Evolutionary conservation across 352 stramenopile genomes (phyloP).

Genomic region (Albugo candida): DNA sequence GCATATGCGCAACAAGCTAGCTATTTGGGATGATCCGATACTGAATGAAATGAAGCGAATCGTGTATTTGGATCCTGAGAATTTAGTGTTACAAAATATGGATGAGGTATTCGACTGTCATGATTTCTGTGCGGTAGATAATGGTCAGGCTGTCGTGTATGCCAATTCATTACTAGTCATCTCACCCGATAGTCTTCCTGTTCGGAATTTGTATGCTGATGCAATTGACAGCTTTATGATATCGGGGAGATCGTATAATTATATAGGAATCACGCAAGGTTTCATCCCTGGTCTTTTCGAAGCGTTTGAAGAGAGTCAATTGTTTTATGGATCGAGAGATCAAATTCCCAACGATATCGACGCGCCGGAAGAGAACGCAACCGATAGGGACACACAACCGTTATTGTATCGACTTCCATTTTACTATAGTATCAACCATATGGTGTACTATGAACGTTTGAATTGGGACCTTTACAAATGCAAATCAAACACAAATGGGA

Average conservation of each 20-base stretch:
- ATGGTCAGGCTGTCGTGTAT: slow-evolving; percentile 63
- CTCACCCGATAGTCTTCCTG: slow-evolving; percentile 38
- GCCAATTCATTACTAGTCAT: slow-evolving; percentile 67
- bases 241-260: slow-evolving; percentile 60
- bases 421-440: slow-evolving; percentile 78
- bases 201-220: slow-evolving; percentile 58
- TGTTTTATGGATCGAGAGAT: slow-evolving; percentile 28
- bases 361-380: slow-evolving; percentile 8
- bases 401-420: slow-evolving; percentile 29
- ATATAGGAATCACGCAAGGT: slow-evolving; percentile 60
- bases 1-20: slow-evolving; percentile 70
- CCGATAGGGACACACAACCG: neutral
- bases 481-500: slow-evolving; percentile 6
- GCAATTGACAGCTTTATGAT: slow-evolving; percentile 74
- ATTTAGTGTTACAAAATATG: slow-evolving; percentile 53
- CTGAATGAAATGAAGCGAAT: slow-evolving; percentile 42
- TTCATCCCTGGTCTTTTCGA: slow-evolving; percentile 66
- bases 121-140: slow-evolving; percentile 66
- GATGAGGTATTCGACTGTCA: slow-evolving; percentile 69
- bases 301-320: slow-evolving; percentile 53
- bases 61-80: slow-evolving; percentile 63
- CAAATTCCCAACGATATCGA: slow-evolving; percentile 18
- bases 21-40: slow-evolving; percentile 55
- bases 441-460: slow-evolving; percentile 77
- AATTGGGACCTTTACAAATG: slow-evolving; percentile 77